phyloP scores from a whole-genome alignment of 129 eudicot species.

The Erigeron canadensis region DNA sequence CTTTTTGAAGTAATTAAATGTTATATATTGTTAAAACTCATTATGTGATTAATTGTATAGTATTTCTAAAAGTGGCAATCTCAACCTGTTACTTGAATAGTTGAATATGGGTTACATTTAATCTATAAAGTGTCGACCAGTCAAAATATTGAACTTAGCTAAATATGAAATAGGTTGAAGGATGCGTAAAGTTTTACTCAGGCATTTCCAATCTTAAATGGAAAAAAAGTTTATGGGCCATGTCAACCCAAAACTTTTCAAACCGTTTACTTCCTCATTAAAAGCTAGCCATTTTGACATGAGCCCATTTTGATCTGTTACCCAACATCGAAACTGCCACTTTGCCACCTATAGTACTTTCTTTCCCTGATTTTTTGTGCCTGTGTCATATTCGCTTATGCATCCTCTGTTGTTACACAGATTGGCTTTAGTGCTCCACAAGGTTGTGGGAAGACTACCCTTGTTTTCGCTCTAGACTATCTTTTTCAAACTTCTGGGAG shows the following conservation, averaged over 20 bases:
- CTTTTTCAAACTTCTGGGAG: conserved; percentile 74
- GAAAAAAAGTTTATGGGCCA: neutral
- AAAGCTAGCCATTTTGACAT: neutral
- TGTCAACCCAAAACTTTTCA: neutral
- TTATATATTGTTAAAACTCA: neutral
- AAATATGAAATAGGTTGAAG: too few relatives aligned
- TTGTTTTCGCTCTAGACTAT: conserved; percentile 81
- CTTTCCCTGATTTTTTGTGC: neutral
- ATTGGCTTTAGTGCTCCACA: conserved; percentile 99
- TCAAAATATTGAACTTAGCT: too few relatives aligned
- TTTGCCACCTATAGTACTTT: neutral
- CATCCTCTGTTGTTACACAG: conserved; percentile 44
- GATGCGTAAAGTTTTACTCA: too few relatives aligned
- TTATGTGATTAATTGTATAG: neutral
- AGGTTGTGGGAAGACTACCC: conserved; percentile 99
- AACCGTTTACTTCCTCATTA: neutral
- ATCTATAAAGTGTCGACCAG: neutral
- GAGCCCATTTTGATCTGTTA: neutral
- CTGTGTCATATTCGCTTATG: neutral
- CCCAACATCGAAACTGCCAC: neutral
- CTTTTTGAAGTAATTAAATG: neutral
- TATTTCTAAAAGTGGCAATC: neutral
- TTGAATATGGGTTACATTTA: neutral
- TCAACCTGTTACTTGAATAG: neutral
- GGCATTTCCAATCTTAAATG: neutral